Conservation (phyloP, 179 eudicot species). For the Beta corolliflora region DNA sequence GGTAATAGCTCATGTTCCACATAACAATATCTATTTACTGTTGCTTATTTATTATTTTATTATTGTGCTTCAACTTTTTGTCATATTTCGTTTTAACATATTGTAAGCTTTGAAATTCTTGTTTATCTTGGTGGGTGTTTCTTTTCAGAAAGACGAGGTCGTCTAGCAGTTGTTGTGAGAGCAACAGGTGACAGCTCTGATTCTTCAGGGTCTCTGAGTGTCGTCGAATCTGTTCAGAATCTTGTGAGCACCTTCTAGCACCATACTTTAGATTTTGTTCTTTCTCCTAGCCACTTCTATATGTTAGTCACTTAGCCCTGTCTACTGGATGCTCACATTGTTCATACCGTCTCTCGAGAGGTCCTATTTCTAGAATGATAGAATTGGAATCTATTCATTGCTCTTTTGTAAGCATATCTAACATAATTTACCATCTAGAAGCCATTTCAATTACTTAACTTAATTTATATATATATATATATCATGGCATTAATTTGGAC, state of each 20-base stretch:
- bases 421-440: neutral
- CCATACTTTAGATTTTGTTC: neutral
- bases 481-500: neutral
- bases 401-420: neutral
- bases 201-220: constrained; percentile 60
- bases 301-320: neutral
- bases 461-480: neutral
- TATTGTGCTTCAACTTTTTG: neutral
- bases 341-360: neutral
- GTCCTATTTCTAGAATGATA: neutral
- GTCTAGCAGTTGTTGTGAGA: constrained; percentile 44
- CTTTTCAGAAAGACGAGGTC: constrained; percentile 51
- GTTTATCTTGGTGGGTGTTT: constrained; percentile 10
- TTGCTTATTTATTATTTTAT: neutral
- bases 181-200: constrained; percentile 81
- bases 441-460: neutral
- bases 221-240: constrained; percentile 74
- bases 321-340: neutral
- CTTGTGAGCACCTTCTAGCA: constrained; percentile 53
- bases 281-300: neutral
- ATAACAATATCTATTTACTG: neutral
- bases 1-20: neutral
- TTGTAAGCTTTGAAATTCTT: constrained; percentile 1
- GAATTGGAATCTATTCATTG: neutral
- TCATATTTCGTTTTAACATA: no score